Evolutionary conservation across 805 yeast species (phyloP).

Genomic region (Candida nitratophila): DNA sequence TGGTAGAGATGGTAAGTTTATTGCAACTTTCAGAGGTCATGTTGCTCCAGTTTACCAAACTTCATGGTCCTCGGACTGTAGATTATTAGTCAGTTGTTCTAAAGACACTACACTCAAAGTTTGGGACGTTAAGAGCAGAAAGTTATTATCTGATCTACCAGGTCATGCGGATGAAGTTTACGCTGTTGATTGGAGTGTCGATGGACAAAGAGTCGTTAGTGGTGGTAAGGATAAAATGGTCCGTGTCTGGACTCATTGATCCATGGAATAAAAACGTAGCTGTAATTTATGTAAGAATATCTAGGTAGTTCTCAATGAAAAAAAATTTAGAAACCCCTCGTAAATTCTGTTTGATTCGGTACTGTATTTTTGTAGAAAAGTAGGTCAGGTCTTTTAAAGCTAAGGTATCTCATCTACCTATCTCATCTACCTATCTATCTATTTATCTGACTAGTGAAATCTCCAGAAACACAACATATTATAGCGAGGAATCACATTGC

Average conservation of each 20-base stretch:
- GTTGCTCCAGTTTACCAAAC: slow-evolving; percentile 97
- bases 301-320: too few species aligned
- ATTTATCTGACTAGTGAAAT: too few species aligned
- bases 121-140: slow-evolving; percentile 88
- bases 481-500: too few species aligned
- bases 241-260: slow-evolving; percentile 81
- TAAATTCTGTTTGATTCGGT: too few species aligned
- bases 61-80: slow-evolving; percentile 94
- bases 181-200: slow-evolving; percentile 97
- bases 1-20: slow-evolving; percentile 83
- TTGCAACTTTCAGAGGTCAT: slow-evolving; percentile 91
- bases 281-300: too few species aligned
- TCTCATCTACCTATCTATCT: too few species aligned
- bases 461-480: too few species aligned
- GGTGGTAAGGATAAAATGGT: slow-evolving; percentile 97
- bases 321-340: too few species aligned
- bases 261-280: not conserved
- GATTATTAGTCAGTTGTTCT: slow-evolving; percentile 86
- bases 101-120: slow-evolving; percentile 94
- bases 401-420: too few species aligned
- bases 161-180: slow-evolving; percentile 95
- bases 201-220: slow-evolving; percentile 89
- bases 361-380: too few species aligned
- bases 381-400: too few species aligned
- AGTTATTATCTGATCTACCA: slow-evolving; percentile 82